Conservation (phyloP, 495 filamentous ascomycete genomes). For the Glonium stellatum region DNA sequence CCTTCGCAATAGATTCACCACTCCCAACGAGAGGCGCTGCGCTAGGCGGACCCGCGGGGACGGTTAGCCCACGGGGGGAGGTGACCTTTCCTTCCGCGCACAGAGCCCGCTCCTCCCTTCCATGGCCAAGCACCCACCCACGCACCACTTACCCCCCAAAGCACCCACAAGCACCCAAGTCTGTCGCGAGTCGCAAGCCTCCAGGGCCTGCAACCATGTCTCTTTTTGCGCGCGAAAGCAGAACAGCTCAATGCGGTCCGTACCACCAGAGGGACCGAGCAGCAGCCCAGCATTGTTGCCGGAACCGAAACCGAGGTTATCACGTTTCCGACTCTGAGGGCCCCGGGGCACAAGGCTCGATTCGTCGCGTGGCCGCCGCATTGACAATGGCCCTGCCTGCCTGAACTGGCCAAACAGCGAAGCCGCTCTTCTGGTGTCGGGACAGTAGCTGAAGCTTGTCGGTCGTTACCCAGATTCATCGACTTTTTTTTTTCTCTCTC, state of each 20-base stretch:
- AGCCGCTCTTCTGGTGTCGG: not conserved
- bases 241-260: not conserved
- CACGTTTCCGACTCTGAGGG: not conserved
- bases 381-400: not conserved
- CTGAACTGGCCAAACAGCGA: not conserved
- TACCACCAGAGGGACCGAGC: not conserved
- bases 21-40: not conserved
- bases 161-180: too few species aligned
- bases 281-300: not conserved
- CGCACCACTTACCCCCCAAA: too few species aligned
- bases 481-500: not conserved
- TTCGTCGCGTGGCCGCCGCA: not conserved
- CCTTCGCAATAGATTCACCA: not conserved
- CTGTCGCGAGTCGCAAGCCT: not conserved
- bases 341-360: not conserved
- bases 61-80: constrained; percentile 1
- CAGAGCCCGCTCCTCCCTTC: not conserved
- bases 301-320: not conserved
- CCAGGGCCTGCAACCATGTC: not conserved
- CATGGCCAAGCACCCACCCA: not conserved
- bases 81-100: not conserved
- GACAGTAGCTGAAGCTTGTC: not conserved
- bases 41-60: not conserved
- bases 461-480: not conserved
- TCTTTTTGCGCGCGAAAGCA: too few species aligned